A percentile compares a stretch with the other conserved stretches of the same genome.
phyloP scores from a whole-genome alignment of 768 basidiomycete species.

The Leccinum boreale region DNA sequence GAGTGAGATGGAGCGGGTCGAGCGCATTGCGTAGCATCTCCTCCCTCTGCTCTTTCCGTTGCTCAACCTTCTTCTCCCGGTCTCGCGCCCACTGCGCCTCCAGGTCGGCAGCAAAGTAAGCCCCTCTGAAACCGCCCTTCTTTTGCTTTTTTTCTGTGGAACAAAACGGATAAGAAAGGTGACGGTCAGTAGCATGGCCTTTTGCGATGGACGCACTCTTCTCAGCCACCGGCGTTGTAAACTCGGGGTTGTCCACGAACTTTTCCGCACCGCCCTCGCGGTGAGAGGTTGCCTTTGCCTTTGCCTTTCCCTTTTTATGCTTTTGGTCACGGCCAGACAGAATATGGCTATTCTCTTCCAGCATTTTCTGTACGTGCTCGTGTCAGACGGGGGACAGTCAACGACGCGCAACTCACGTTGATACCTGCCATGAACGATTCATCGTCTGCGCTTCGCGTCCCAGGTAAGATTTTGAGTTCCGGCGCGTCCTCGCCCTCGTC shows the following conservation, averaged over 20 bases:
- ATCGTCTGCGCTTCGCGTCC: conserved; percentile 49
- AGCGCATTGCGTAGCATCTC: conserved; percentile 54
- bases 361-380: conserved; percentile 50
- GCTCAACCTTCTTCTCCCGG: conserved; percentile 76
- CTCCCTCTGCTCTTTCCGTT: conserved; percentile 59
- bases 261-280: conserved; percentile 13
- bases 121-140: conserved; percentile 7
- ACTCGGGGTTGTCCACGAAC: conserved; percentile 25
- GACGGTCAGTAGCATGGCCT: neutral
- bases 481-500: conserved; percentile 26
- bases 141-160: conserved; percentile 31
- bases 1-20: conserved; percentile 53
- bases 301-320: conserved; percentile 38
- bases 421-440: conserved; percentile 56
- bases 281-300: neutral
- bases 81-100: conserved; percentile 76
- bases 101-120: conserved; percentile 51
- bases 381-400: neutral
- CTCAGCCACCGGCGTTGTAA: conserved; percentile 27
- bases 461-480: conserved; percentile 15
- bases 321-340: conserved; percentile 44
- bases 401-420: conserved; percentile 39
- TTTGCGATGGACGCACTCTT: conserved; percentile 41
- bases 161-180: neutral
- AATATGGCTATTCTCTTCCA: conserved; percentile 59